Evolutionary conservation across 345 rosid genomes (phyloP).

Genomic region (Moricandia arvensis): DNA sequence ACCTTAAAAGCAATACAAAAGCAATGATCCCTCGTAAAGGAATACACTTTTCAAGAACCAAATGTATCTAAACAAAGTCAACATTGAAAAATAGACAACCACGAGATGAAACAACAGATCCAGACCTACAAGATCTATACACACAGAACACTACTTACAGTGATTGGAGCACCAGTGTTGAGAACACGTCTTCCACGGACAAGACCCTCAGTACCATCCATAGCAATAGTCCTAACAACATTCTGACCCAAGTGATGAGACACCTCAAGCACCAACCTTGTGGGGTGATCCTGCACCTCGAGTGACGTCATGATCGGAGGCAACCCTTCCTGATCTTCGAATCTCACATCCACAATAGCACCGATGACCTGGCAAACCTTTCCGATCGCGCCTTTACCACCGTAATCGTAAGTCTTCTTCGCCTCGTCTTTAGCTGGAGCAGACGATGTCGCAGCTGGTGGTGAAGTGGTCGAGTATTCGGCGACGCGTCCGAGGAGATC

Average conservation of each 20-base stretch:
- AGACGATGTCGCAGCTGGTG: slow-evolving; percentile 43
- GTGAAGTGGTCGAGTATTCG: slow-evolving; percentile 66
- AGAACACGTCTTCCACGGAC: slow-evolving; percentile 82
- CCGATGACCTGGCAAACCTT: slow-evolving; percentile 94
- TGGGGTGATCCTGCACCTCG: slow-evolving; percentile 70
- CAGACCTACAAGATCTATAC: too few relatives aligned
- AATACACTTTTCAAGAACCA: neutral
- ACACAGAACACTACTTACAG: slow-evolving; percentile 42
- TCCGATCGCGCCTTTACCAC: slow-evolving; percentile 88
- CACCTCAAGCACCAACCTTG: slow-evolving; percentile 86
- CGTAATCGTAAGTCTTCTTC: slow-evolving; percentile 65
- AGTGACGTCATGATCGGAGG: slow-evolving; percentile 99
- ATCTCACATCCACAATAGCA: slow-evolving; percentile 92
- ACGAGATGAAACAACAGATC: slow-evolving; percentile 15
- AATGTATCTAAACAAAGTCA: neutral
- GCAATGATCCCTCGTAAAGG: neutral
- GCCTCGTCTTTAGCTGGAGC: slow-evolving; percentile 41
- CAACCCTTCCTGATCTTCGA: slow-evolving; percentile 68
- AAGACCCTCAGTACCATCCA: slow-evolving; percentile 92
- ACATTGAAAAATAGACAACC: neutral
- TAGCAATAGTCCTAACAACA: slow-evolving; percentile 86
- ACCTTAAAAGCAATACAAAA: slow-evolving; percentile 44
- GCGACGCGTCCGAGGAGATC: slow-evolving; percentile 61
- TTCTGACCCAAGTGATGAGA: slow-evolving; percentile 94
- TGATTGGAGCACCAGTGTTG: slow-evolving; percentile 94